Conservation (phyloP, 2,329 filamentous ascomycete species). For the Hypoxylon sp. region DNA sequence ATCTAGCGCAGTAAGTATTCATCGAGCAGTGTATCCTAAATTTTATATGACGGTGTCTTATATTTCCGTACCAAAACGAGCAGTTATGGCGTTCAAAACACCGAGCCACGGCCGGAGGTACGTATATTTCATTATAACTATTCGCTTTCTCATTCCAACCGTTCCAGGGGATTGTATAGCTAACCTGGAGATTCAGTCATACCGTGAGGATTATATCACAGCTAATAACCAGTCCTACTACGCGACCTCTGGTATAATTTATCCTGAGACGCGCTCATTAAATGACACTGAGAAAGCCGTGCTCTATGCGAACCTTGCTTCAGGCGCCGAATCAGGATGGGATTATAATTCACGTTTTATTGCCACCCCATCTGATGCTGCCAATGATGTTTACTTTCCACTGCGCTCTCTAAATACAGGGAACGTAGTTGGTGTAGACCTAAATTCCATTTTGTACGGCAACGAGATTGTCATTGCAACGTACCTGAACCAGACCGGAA, state of each 20-base stretch:
- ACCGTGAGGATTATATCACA: constrained; percentile 74
- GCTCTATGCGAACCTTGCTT: constrained; percentile 74
- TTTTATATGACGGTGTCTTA: not conserved
- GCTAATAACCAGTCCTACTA: constrained; percentile 77
- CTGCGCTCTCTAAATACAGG: constrained; percentile 73
- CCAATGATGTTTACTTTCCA: constrained; percentile 74
- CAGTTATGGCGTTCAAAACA: constrained; percentile 73
- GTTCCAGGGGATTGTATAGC: not conserved
- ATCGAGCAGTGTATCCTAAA: not conserved
- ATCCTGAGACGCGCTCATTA: constrained; percentile 66
- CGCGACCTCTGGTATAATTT: constrained; percentile 70
- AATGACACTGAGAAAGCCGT: constrained; percentile 66
- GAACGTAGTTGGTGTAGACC: constrained; percentile 73
- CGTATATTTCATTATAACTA: constrained; percentile 6
- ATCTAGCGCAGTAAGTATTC: constrained; percentile 66
- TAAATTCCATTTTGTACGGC: constrained; percentile 78
- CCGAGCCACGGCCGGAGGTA: constrained; percentile 73
- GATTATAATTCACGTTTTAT: constrained; percentile 75
- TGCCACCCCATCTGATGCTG: constrained; percentile 69
- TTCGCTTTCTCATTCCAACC: not conserved
- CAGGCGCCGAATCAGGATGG: constrained; percentile 76
- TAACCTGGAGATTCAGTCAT: constrained; percentile 60
- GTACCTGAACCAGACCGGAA: constrained; percentile 68
- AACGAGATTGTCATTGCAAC: constrained; percentile 73
- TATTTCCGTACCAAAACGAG: constrained; percentile 34